phyloP scores from a whole-genome alignment of 176 grass and related monocot genomes.

The Paspalum vaginatum region DNA sequence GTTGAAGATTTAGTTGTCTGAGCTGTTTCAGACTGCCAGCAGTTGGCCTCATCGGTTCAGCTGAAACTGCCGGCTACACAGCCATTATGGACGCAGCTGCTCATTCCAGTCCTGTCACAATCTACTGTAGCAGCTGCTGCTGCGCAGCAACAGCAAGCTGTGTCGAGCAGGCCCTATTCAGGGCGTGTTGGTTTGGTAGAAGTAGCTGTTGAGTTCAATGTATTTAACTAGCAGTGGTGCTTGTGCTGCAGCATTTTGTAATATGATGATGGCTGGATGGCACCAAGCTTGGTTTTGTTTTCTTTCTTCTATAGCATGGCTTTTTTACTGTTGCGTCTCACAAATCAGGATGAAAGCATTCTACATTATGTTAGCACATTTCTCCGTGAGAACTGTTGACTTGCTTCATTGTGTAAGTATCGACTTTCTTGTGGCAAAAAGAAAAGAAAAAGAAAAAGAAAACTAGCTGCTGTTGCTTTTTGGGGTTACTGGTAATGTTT shows the following conservation, averaged over 20 bases:
- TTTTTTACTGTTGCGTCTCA: not conserved
- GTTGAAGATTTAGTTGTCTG: slow-evolving; percentile 29
- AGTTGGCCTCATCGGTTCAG: too few relatives aligned
- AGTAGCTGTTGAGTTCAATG: slow-evolving; percentile 41
- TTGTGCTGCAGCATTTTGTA: not conserved
- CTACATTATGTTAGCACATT: not conserved
- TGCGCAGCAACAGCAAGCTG: too few relatives aligned
- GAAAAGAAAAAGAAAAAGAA: too few relatives aligned
- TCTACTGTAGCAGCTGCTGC: too few relatives aligned
- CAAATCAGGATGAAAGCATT: not conserved
- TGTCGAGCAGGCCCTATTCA: too few relatives aligned
- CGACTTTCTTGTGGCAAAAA: not conserved
- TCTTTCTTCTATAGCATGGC: not conserved
- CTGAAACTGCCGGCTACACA: too few relatives aligned
- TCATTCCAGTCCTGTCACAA: too few relatives aligned
- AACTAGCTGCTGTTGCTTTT: not conserved
- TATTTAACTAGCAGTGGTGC: slow-evolving; percentile 26
- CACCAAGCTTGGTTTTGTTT: not conserved
- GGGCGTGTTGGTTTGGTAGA: slow-evolving; percentile 34
- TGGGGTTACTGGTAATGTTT: not conserved
- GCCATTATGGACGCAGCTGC: too few relatives aligned
- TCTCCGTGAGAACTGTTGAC: not conserved
- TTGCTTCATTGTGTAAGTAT: not conserved
- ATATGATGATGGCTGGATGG: not conserved
- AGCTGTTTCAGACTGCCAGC: slow-evolving; percentile 51